phyloP scores from a whole-genome alignment of 441 rosid species.

The Aquilaria agallochum region DNA sequence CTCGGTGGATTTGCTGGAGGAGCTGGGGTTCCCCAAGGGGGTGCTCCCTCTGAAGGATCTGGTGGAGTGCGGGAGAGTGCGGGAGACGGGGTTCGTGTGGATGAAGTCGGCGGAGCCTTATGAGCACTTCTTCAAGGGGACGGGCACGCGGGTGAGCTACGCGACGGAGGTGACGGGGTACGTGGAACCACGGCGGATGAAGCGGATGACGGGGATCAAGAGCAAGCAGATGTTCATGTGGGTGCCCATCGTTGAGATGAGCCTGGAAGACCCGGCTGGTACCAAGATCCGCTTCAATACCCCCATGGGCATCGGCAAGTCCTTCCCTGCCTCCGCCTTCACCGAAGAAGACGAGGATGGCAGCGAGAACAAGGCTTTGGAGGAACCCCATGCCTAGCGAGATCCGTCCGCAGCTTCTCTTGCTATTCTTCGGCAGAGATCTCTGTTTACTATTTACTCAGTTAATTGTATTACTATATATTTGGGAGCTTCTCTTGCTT shows the following conservation, averaged over 20 bases:
- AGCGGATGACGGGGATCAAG: conserved; percentile 88
- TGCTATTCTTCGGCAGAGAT: no score
- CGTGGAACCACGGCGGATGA: conserved; percentile 79
- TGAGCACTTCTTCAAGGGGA: conserved; percentile 71
- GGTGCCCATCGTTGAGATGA: conserved; percentile 90
- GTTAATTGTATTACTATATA: no score
- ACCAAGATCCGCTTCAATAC: conserved; percentile 69
- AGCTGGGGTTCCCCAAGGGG: conserved; percentile 89
- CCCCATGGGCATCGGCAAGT: conserved; percentile 89
- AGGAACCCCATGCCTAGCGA: conserved; percentile 19
- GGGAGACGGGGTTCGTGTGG: conserved; percentile 90
- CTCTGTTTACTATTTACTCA: no score
- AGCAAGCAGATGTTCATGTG: conserved; percentile 82
- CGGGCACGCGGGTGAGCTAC: conserved; percentile 65
- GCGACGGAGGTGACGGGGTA: conserved; percentile 72
- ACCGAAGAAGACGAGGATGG: conserved; percentile 85
- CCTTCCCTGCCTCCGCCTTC: conserved; percentile 68
- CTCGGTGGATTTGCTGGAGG: conserved; percentile 70
- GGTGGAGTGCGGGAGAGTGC: conserved; percentile 85
- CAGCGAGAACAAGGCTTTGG: conserved; percentile 44
- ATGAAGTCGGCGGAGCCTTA: conserved; percentile 77
- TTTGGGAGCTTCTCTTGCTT: no score
- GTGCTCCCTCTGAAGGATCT: conserved; percentile 80
- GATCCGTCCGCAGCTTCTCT: no score
- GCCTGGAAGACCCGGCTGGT: conserved; percentile 47